phyloP scores from a whole-genome alignment of 768 basidiomycete species.

The Lyophyllum semitale region DNA sequence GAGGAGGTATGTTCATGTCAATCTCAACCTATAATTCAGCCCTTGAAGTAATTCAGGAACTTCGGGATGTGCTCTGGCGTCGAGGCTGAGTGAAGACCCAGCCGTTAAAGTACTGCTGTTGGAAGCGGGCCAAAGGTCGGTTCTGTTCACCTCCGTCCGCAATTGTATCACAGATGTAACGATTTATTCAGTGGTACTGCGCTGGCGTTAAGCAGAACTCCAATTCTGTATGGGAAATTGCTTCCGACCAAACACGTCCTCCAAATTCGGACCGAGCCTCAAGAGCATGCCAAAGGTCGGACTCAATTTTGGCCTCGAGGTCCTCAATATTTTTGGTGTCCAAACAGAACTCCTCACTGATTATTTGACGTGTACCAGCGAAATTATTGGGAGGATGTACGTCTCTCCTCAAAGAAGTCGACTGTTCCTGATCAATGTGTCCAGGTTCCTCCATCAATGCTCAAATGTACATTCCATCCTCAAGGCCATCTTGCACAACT shows the following conservation, averaged over 20 bases:
- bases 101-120: conserved; percentile 52
- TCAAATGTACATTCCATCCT: conserved; percentile 33
- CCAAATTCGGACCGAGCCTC: conserved; percentile 55
- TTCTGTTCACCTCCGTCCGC: neutral
- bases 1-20: conserved; percentile 42
- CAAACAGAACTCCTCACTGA: neutral
- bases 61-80: conserved; percentile 59
- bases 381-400: conserved; percentile 72
- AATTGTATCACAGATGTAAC: neutral
- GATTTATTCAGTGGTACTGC: conserved; percentile 39
- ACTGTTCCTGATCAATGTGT: neutral
- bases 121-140: conserved; percentile 62
- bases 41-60: conserved; percentile 41
- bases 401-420: conserved; percentile 16
- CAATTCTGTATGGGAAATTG: conserved; percentile 40
- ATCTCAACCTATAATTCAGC: neutral
- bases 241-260: conserved; percentile 49
- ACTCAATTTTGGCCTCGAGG: conserved; percentile 66
- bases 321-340: conserved; percentile 27
- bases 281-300: conserved; percentile 44
- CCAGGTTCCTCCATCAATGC: conserved; percentile 71
- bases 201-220: conserved; percentile 40
- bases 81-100: conserved; percentile 57
- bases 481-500: neutral
- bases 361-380: conserved; percentile 31